Evolutionary conservation across 345 rosid genomes (phyloP).

Genomic region (Corymbia maculata): DNA sequence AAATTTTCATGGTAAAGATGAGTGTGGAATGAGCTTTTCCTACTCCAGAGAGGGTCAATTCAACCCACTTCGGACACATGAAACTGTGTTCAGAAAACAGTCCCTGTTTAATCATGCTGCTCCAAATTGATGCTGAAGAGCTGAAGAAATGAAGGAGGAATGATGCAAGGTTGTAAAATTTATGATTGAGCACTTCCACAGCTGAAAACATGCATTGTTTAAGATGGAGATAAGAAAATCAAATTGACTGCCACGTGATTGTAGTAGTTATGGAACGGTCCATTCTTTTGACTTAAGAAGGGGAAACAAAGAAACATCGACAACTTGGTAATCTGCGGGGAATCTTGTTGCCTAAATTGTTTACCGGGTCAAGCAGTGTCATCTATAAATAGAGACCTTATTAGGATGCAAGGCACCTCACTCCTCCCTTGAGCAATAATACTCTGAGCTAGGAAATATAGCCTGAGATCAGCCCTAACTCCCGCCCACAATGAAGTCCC

Average conservation of each 20-base stretch:
- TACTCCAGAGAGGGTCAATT: neutral
- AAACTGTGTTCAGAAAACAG: neutral
- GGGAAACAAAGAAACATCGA: neutral
- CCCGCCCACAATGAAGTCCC: neutral
- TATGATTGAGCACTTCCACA: neutral
- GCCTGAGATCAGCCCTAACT: neutral
- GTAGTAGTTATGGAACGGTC: neutral
- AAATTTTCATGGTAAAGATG: neutral
- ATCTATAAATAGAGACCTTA: neutral
- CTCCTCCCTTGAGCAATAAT: neutral
- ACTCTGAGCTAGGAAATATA: neutral
- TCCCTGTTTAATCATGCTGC: neutral
- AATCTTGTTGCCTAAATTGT: neutral
- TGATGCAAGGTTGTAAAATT: neutral
- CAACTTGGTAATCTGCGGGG: neutral
- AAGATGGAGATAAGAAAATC: neutral
- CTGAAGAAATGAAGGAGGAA: neutral
- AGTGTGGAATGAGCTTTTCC: neutral
- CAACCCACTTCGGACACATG: neutral
- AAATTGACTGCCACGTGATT: neutral
- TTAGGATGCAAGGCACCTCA: neutral
- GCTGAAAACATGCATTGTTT: neutral
- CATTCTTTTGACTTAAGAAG: neutral
- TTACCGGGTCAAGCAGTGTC: neutral
- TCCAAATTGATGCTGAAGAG: neutral